Base-by-base conservation (phyloP, 2,329 filamentous ascomycete genomes). In the Colletotrichum tabaci region DNA sequence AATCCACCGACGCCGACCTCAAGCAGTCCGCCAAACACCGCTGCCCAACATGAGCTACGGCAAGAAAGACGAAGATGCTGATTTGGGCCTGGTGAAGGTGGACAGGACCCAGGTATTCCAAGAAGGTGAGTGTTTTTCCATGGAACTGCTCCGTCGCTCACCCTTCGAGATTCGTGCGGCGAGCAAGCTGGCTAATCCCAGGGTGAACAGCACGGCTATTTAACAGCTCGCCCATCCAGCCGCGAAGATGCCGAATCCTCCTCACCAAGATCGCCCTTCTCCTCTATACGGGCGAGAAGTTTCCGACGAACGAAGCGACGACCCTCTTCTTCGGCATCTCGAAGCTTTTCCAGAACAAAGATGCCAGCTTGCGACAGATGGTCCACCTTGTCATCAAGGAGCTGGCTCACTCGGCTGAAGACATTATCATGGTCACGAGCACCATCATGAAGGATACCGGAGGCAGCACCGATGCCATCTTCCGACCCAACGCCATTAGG, bases 381-480 rank as follows among this genome's bases (percentile, higher is more conserved):
- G 96, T 99, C 62, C 97, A 98, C 86, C 89, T 98, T 76, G 92
- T 98, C 81, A 94, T 98, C 87, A 99, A 98, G 90, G 96, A 99
- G 89, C 88, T 99, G 79, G 94, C 96, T 76, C 91, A 92, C 82
- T 98, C 95, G 30, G 96, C 96, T 71, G 95, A 98, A 86, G 96
- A 99, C 88, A 97, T 98, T 75, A 99, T 99, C 82, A 98, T 99
- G 96, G 96, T 98, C 74, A 99, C 96, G 21, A 97, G 94, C 84
- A 98, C 96, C 77, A 98, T 99, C 77, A 99, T 98, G 96, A 99
- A 99, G 87, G 96, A 99, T 82, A 98, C 96, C 13, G 95, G 95
- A 63, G 95, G 97, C 74, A 94, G 95, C 79, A 98, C 94, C 79
- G 96, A 98, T 80, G 93, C 95, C 64, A 91, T 98, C 67, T 98